Conservation (phyloP, 768 basidiomycete species). For the Lactarius quietus region DNA sequence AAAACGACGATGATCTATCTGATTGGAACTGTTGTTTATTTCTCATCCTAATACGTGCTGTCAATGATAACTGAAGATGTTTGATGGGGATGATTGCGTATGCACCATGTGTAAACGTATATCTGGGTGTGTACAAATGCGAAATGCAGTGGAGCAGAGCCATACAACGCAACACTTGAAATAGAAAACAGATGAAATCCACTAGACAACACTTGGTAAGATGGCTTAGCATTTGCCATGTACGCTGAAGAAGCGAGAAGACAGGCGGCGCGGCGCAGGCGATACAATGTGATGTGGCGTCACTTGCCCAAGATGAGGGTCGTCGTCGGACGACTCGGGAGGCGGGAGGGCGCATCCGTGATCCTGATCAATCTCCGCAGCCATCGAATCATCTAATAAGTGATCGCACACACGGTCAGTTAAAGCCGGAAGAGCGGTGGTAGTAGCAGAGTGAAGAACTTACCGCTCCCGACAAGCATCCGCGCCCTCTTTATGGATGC, state of each 20-base stretch:
- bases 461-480: constrained; percentile 36
- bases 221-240: constrained; percentile 9
- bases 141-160: not conserved
- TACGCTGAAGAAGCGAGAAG: constrained; percentile 16
- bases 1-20: not conserved
- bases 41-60: not conserved
- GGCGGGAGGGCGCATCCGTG: not conserved
- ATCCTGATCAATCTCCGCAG: constrained; percentile 29
- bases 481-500: constrained; percentile 26
- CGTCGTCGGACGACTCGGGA: constrained; percentile 57
- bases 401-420: not conserved
- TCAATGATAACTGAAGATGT: not conserved
- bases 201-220: not conserved
- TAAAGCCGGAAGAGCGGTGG: not conserved
- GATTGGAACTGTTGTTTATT: not conserved
- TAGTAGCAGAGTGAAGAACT: constrained; percentile 19
- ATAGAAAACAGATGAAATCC: not conserved
- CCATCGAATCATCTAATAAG: constrained; percentile 48
- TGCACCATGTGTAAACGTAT: constrained; percentile 1
- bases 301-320: constrained; percentile 58
- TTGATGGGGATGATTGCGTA: not conserved
- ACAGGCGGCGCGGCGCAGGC: constrained; percentile 46
- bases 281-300: constrained; percentile 69
- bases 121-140: constrained; percentile 12
- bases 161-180: not conserved